Evolutionary conservation across 768 basidiomycete genomes (phyloP), one percentile per base, ranked within the genome.

Genomic region (Trametes cingulata): DNA sequence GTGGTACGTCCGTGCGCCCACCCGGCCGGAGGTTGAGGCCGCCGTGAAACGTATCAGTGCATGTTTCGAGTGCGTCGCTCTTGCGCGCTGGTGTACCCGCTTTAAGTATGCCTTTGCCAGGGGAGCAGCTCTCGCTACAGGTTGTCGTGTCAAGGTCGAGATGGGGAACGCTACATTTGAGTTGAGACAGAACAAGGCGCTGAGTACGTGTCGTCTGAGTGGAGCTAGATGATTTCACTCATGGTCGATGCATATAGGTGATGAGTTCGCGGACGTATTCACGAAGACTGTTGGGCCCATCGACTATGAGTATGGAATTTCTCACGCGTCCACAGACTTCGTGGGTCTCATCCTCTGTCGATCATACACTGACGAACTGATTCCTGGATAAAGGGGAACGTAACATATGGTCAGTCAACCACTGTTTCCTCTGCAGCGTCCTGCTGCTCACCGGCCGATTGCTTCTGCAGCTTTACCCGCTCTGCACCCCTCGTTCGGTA

Each of bases 241-340:
- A n/a, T n/a, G n/a, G n/a, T n/a, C n/a, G n/a, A n/a, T 13, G 20
- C 20, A 9, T 56, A 19, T 35, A 91, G 90, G 85, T 2, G 79
- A 77, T 14, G 87, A 88, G 68, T 85, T 90, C 33, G 83, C 83
- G 0, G 80, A 82, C 48, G 77, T 89, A 39, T 79, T 84, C 35
- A 73, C 79, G 17, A 84, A 82, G 61, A 83, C 83, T 55, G 88
- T 85, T 58, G 88, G 87, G 0, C 72, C 73, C 2, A 77, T 88
- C 55, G 85, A 88, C 68, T 82, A 85, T 66, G 80, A 82, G 60
- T 85, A 83, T 79, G 86, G 90, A 43, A 88, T 88, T 65, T 73
- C 76, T 6, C 80, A 79, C 45, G 91, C 89, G 13, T 93, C 90
- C 5, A 93, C 91, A 2, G 91, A 93, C 69, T 93, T 93, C 63